These are phyloP conservation scores for Suhomyces anneliseae DNA, from an alignment of 1,139 yeast species.

Conservation along the genomic window DNA sequence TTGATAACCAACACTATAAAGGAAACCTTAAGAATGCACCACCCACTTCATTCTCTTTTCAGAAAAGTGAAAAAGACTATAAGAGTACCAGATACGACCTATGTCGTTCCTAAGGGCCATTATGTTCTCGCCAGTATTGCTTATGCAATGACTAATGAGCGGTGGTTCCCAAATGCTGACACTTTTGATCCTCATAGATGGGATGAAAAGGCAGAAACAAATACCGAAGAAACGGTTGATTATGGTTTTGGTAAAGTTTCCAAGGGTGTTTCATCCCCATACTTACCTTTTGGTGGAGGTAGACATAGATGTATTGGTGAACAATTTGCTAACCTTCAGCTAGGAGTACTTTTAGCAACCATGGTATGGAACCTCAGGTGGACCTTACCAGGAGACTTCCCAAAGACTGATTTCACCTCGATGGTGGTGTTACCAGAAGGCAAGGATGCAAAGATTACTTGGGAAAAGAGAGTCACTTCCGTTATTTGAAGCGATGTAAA, in stretches of 20 bases:
- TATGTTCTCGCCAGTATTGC: conserved; percentile 93
- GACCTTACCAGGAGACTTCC: conserved; percentile 67
- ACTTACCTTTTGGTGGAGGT: conserved; percentile 98
- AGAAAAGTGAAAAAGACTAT: conserved; percentile 81
- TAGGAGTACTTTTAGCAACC: conserved; percentile 78
- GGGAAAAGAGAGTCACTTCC: conserved; percentile 57
- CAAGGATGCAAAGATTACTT: conserved; percentile 70
- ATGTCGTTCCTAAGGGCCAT: conserved; percentile 84
- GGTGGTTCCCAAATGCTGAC: conserved; percentile 73
- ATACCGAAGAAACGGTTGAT: conserved; percentile 56
- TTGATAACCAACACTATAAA: conserved; percentile 77
- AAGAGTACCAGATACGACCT: conserved; percentile 74
- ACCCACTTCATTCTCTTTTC: conserved; percentile 94
- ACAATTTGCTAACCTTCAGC: conserved; percentile 92
- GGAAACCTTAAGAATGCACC: conserved; percentile 92
- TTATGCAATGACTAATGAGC: conserved; percentile 73
- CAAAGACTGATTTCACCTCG: conserved; percentile 80
- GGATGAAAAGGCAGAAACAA: conserved; percentile 42
- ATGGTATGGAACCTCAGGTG: conserved; percentile 76
- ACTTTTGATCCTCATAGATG: conserved; percentile 85
- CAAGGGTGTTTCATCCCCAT: conserved; percentile 93
- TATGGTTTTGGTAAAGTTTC: conserved; percentile 95
- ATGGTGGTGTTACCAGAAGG: conserved; percentile 87
- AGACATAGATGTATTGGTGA: conserved; percentile 99
- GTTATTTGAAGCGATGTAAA: neutral